A percentile compares a stretch with the other conserved stretches of the same genome.
These are phyloP conservation scores for Trypanosoma platydactyli DNA, from an alignment of 208 protist genomes.

Conservation along the genomic window DNA sequence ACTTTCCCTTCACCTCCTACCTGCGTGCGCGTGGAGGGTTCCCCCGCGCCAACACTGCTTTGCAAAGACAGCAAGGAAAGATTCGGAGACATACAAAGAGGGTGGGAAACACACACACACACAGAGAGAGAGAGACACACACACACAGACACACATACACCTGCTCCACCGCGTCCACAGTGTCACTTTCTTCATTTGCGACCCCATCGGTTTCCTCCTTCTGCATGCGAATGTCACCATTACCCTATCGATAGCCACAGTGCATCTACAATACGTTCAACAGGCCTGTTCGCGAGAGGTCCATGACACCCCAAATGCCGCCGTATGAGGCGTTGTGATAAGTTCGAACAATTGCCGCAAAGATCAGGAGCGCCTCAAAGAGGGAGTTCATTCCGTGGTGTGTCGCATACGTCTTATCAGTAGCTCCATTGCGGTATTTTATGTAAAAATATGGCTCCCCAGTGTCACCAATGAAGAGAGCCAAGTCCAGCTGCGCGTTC, in stretches of 20 bases:
- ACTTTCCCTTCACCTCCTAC: neutral
- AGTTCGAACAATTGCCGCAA: conserved; percentile 53
- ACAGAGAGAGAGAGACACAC: neutral
- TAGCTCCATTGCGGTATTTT: conserved; percentile 36
- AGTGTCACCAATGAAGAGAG: conserved; percentile 69
- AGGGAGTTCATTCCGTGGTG: conserved; percentile 57
- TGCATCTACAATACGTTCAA: conserved; percentile 28
- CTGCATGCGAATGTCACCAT: no score
- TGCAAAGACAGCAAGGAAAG: no score
- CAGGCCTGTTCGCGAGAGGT: conserved; percentile 43
- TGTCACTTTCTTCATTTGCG: neutral
- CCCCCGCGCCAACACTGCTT: neutral
- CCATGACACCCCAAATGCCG: conserved; percentile 54
- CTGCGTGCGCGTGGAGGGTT: neutral
- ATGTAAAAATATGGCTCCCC: conserved; percentile 87
- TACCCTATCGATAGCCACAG: no score
- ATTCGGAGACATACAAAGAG: no score
- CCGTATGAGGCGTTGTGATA: conserved; percentile 63
- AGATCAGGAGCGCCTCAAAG: conserved; percentile 71
- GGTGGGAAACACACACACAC: neutral
- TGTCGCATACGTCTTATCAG: conserved; percentile 42
- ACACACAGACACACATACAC: no score
- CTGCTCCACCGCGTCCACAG: no score
- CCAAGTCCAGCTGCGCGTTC: conserved; percentile 40
- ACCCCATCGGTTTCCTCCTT: neutral